phyloP scores from a whole-genome alignment of 2,329 filamentous ascomycete species.

The Fonsecaea nubica region DNA sequence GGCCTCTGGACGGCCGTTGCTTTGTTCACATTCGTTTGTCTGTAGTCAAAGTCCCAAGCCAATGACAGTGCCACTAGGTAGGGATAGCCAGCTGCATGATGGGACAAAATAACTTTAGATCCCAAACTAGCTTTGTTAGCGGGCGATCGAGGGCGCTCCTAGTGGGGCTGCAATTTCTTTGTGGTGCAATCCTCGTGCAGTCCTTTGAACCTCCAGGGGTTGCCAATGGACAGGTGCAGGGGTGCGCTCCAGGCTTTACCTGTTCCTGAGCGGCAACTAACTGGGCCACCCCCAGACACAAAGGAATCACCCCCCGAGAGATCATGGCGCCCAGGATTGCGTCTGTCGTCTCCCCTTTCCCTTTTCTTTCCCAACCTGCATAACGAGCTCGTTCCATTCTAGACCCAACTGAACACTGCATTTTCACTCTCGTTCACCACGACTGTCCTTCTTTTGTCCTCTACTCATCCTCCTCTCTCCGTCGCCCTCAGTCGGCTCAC shows the following conservation, averaged over 20 bases:
- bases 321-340: conserved; percentile 26
- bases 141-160: conserved; percentile 26
- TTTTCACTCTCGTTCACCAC: conserved; percentile 15
- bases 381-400: conserved; percentile 18
- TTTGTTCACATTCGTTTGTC: conserved; percentile 20
- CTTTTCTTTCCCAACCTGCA: conserved; percentile 18
- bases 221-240: conserved; percentile 5
- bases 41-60: conserved; percentile 13
- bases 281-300: conserved; percentile 12
- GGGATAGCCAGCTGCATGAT: not conserved
- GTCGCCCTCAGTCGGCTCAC: conserved; percentile 38
- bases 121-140: conserved; percentile 22
- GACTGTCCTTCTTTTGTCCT: conserved; percentile 17
- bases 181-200: conserved; percentile 16
- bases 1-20: conserved; percentile 2
- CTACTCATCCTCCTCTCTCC: conserved; percentile 35
- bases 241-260: conserved; percentile 21
- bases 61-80: conserved; percentile 17
- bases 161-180: conserved; percentile 33
- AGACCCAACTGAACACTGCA: conserved; percentile 19
- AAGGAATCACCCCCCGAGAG: conserved; percentile 20
- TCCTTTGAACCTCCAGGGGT: conserved; percentile 16
- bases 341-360: conserved; percentile 17
- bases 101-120: conserved; percentile 11
- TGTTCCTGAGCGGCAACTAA: conserved; percentile 28